These are phyloP conservation scores for Hypoxylon subgilvum DNA, from an alignment of 495 filamentous ascomycete genomes.

Conservation along the genomic window DNA sequence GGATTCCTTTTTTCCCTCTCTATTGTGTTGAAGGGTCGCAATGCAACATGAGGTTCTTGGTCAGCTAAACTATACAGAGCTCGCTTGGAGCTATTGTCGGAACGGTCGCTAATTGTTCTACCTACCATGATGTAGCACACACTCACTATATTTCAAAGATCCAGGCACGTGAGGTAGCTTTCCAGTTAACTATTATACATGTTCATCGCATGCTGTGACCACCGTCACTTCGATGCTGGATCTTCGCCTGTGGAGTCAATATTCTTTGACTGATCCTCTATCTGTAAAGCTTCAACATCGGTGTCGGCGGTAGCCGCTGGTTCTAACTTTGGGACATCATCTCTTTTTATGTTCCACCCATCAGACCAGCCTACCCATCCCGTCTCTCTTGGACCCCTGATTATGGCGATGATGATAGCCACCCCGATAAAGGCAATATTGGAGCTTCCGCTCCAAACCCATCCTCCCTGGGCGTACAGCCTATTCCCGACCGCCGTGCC, in stretches of 20 bases:
- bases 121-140: too few relatives aligned
- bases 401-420: conserved; percentile 62
- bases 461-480: conserved; percentile 71
- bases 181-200: too few relatives aligned
- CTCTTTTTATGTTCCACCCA: conserved; percentile 61
- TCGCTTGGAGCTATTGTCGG: too few relatives aligned
- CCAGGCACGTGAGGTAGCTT: too few relatives aligned
- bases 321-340: conserved; percentile 36
- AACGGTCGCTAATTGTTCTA: too few relatives aligned
- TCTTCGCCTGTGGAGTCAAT: neutral
- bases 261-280: neutral
- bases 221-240: neutral
- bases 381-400: conserved; percentile 70
- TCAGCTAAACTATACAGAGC: too few relatives aligned
- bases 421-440: conserved; percentile 70
- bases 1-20: neutral
- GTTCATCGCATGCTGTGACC: too few relatives aligned
- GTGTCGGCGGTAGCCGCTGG: neutral
- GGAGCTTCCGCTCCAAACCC: conserved; percentile 70
- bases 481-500: conserved; percentile 76
- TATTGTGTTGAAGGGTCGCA: too few relatives aligned
- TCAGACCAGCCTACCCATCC: conserved; percentile 80
- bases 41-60: too few relatives aligned
- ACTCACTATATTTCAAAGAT: too few relatives aligned
- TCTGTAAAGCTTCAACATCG: conserved; percentile 7